phyloP scores from a whole-genome alignment of 2,329 filamentous ascomycete species.

The Alternaria alternata region DNA sequence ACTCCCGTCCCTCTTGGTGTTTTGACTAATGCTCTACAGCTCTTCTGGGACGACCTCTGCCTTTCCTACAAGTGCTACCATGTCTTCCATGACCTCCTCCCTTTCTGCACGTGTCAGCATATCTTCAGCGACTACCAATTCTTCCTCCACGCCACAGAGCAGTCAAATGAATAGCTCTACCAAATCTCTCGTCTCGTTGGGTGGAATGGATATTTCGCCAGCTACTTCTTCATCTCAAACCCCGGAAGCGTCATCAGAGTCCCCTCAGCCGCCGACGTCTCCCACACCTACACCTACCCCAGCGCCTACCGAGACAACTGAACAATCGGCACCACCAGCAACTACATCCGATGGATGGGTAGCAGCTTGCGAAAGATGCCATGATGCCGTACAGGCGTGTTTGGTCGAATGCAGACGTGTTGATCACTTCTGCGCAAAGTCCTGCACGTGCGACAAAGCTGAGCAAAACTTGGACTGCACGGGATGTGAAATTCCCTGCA shows the following conservation, averaged over 20 bases:
- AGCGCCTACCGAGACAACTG: neutral
- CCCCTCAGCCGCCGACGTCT: neutral
- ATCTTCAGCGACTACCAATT: neutral
- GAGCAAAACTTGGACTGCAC: neutral
- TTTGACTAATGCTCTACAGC: neutral
- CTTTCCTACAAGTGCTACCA: neutral
- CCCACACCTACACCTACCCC: neutral
- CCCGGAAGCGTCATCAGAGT: neutral
- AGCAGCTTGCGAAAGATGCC: neutral
- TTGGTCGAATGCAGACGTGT: neutral
- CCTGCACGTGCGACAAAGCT: neutral
- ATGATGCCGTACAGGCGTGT: neutral
- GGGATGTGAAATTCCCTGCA: neutral
- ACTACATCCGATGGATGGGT: neutral
- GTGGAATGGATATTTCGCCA: neutral
- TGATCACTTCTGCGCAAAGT: neutral
- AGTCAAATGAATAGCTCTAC: neutral
- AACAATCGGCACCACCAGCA: neutral
- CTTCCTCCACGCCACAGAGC: neutral
- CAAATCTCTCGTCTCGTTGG: neutral
- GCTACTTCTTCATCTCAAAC: neutral
- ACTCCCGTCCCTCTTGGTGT: rapidly evolving
- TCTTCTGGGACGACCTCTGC: neutral
- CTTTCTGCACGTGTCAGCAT: neutral
- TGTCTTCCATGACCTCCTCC: neutral